Evolutionary conservation across 345 rosid species (phyloP).

Genomic region (Hibiscus mutabilis): DNA sequence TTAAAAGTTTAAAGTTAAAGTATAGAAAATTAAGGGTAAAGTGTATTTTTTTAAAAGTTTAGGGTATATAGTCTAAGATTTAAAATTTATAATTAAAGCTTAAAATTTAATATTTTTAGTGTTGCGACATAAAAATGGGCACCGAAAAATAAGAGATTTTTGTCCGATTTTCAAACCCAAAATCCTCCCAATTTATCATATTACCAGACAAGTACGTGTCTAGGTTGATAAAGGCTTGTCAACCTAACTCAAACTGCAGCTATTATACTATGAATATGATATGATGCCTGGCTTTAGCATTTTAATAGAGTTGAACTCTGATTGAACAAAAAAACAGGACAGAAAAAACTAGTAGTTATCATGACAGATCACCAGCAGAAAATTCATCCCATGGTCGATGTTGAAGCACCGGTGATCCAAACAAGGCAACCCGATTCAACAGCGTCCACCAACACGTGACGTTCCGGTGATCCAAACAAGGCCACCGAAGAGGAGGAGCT

Average conservation of each 20-base stretch:
- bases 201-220: background rate
- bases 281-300: background rate
- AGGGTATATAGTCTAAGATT: no score
- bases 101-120: no score
- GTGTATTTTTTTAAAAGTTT: no score
- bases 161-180: no score
- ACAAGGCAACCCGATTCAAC: slow-evolving; percentile 7
- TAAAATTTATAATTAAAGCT: no score
- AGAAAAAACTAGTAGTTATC: background rate
- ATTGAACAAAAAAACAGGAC: background rate
- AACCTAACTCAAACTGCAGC: background rate
- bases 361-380: slow-evolving; percentile 37
- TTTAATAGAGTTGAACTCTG: background rate
- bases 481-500: slow-evolving; percentile 25
- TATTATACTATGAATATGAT: background rate
- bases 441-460: slow-evolving; percentile 9
- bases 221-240: background rate
- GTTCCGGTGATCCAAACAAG: slow-evolving; percentile 19
- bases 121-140: no score
- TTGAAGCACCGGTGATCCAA: slow-evolving; percentile 31
- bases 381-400: slow-evolving; percentile 39
- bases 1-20: no score
- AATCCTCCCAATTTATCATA: background rate
- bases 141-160: no score
- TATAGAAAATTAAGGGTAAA: no score